A percentile compares a stretch with the other conserved stretches of the same genome.
Evolutionary conservation across 2,329 filamentous ascomycete genomes (phyloP).

Genomic region (Trichophyton verrucosum): DNA sequence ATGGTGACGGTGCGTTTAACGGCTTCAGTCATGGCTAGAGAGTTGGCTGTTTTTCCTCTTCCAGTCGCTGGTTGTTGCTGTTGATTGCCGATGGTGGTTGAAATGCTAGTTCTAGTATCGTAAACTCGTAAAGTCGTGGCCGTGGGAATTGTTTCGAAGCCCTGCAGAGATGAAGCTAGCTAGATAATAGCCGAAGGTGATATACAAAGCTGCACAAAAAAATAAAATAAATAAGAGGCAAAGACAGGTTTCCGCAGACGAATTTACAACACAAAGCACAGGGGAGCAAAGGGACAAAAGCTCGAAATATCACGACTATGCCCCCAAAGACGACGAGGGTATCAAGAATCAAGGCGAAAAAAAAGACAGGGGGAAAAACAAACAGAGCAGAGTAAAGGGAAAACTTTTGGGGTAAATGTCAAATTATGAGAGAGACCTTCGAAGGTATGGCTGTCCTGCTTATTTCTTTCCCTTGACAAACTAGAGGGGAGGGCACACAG

Average conservation of each 20-base stretch:
- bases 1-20: constrained; percentile 16
- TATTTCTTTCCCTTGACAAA: background rate
- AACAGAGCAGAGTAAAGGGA: background rate
- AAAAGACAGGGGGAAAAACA: background rate
- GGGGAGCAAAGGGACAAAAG: background rate
- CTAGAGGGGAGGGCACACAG: background rate
- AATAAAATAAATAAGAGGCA: background rate
- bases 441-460: background rate
- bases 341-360: background rate
- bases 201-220: background rate
- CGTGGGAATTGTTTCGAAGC: background rate
- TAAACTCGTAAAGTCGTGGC: constrained; percentile 5
- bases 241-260: background rate
- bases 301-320: background rate
- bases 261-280: background rate
- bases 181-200: background rate
- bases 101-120: background rate
- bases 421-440: background rate
- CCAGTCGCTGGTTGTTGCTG: background rate
- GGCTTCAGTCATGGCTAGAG: background rate
- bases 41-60: background rate
- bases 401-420: background rate
- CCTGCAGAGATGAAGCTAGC: background rate
- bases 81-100: too few relatives aligned
- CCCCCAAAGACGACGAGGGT: constrained; percentile 2